A percentile compares a stretch with the other conserved stretches of the same genome.
Evolutionary conservation across 164 flowering plant species (phyloP).

Genomic region (Vitis riparia): DNA sequence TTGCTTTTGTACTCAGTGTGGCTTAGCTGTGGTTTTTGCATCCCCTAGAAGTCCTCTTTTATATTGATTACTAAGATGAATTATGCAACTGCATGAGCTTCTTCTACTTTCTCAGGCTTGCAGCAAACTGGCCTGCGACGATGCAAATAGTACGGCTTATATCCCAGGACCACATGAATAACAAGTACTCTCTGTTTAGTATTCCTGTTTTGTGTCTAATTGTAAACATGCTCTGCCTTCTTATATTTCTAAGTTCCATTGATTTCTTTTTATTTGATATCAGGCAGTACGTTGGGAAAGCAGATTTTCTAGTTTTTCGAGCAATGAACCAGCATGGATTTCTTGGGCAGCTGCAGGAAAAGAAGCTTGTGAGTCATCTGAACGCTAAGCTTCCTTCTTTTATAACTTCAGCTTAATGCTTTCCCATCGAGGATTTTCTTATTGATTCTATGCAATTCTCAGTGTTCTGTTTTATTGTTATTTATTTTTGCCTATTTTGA

Average conservation of each 20-base stretch:
- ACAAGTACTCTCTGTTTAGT: constrained; percentile 40
- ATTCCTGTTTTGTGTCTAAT: neutral
- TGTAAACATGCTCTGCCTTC: neutral
- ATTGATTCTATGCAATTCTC: neutral
- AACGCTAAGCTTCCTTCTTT: neutral
- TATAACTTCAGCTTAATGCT: neutral
- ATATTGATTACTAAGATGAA: neutral
- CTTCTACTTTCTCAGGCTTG: constrained; percentile 59
- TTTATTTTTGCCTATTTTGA: too few relatives aligned
- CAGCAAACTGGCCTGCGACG: constrained; percentile 89
- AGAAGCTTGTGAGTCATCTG: constrained; percentile 62
- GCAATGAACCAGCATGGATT: constrained; percentile 79
- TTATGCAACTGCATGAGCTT: neutral
- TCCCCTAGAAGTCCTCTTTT: neutral
- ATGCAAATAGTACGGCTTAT: constrained; percentile 96
- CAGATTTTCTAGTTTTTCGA: constrained; percentile 72
- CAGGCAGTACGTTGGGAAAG: constrained; percentile 79
- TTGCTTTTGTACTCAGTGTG: too few relatives aligned
- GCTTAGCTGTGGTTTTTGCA: neutral
- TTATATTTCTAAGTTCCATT: neutral
- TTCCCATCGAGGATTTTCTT: neutral
- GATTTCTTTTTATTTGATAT: constrained; percentile 5
- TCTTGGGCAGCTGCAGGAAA: constrained; percentile 73
- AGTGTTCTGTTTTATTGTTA: too few relatives aligned
- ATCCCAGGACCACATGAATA: constrained; percentile 81